These are phyloP conservation scores for Arthromyces matolae DNA, from an alignment of 768 basidiomycete species.

Conservation along the genomic window DNA sequence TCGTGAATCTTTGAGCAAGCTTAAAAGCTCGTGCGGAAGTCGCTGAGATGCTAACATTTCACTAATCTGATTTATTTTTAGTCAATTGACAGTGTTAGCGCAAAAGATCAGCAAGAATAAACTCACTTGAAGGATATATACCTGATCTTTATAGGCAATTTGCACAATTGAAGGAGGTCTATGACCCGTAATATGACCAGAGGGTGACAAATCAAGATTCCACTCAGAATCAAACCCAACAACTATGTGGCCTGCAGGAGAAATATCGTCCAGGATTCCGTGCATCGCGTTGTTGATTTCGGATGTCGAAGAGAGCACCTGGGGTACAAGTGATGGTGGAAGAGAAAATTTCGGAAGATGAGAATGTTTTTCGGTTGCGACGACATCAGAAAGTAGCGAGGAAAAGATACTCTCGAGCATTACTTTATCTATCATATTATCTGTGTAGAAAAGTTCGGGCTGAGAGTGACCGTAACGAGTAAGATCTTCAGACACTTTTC, in stretches of 20 bases:
- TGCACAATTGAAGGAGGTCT: constrained; percentile 18
- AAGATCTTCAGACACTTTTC: constrained; percentile 21
- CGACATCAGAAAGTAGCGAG: constrained; percentile 11
- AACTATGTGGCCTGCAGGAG: constrained; percentile 9
- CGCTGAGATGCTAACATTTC: not conserved
- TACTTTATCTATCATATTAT: constrained; percentile 25
- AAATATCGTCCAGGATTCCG: constrained; percentile 15
- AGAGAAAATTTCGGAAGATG: constrained; percentile 15
- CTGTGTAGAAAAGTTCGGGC: constrained; percentile 22
- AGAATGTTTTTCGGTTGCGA: constrained; percentile 21
- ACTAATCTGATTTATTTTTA: not conserved
- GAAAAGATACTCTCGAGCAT: constrained; percentile 6
- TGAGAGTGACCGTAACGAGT: constrained; percentile 21
- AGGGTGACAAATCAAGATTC: constrained; percentile 21
- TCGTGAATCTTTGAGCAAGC: not conserved
- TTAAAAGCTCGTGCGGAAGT: not conserved
- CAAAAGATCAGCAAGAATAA: too few species aligned
- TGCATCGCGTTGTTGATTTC: constrained; percentile 17
- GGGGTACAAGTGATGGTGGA: constrained; percentile 14
- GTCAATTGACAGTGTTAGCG: too few species aligned
- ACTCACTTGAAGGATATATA: constrained; percentile 18
- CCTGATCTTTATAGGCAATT: constrained; percentile 16
- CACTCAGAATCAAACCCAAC: constrained; percentile 23
- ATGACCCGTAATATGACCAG: constrained; percentile 11
- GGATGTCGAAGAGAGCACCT: not conserved